Evolutionary conservation across 2,329 filamentous ascomycete genomes (phyloP).

Genomic region (Fusarium albosuccineum): DNA sequence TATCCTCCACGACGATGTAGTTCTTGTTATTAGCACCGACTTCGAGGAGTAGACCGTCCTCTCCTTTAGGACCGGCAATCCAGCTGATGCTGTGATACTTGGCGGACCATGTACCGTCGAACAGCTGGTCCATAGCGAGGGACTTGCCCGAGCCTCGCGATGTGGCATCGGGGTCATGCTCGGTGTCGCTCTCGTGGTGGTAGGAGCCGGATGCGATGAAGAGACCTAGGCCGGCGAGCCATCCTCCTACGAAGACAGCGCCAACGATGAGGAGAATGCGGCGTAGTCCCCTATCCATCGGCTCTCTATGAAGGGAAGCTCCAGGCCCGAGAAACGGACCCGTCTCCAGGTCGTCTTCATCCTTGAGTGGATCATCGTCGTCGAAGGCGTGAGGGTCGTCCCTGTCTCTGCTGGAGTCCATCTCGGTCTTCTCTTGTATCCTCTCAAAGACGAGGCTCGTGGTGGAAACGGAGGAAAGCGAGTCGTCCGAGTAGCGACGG

Average conservation of each 20-base stretch:
- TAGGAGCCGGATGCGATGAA: slow-evolving; percentile 77
- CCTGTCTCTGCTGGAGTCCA: slow-evolving; percentile 44
- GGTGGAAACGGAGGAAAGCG: slow-evolving; percentile 83
- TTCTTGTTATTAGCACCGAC: slow-evolving; percentile 73
- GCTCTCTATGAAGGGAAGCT: slow-evolving; percentile 57
- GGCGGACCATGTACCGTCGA: slow-evolving; percentile 75
- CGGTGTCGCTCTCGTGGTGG: slow-evolving; percentile 70
- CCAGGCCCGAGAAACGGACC: slow-evolving; percentile 64
- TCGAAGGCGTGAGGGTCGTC: slow-evolving; percentile 54
- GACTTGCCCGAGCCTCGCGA: slow-evolving; percentile 75
- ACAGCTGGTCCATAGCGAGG: slow-evolving; percentile 79
- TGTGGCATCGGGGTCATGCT: slow-evolving; percentile 78
- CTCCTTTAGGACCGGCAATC: slow-evolving; percentile 79
- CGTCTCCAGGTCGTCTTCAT: slow-evolving; percentile 61
- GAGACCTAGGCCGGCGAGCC: slow-evolving; percentile 75
- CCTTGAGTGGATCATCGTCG: slow-evolving; percentile 58
- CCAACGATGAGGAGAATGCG: slow-evolving; percentile 72
- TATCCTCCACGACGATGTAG: slow-evolving; percentile 89
- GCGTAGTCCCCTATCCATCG: slow-evolving; percentile 76
- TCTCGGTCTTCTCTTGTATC: slow-evolving; percentile 69
- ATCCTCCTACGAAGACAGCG: slow-evolving; percentile 73
- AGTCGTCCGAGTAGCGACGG: slow-evolving; percentile 63
- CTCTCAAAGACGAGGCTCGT: slow-evolving; percentile 86
- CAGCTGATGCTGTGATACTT: slow-evolving; percentile 76
- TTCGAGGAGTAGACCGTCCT: slow-evolving; percentile 89